Percentiles rank a stretch among this genome's conserved stretches.
Evolutionary conservation across 805 yeast genomes (phyloP).

Genomic region (Yamadazyma ubonensis): DNA sequence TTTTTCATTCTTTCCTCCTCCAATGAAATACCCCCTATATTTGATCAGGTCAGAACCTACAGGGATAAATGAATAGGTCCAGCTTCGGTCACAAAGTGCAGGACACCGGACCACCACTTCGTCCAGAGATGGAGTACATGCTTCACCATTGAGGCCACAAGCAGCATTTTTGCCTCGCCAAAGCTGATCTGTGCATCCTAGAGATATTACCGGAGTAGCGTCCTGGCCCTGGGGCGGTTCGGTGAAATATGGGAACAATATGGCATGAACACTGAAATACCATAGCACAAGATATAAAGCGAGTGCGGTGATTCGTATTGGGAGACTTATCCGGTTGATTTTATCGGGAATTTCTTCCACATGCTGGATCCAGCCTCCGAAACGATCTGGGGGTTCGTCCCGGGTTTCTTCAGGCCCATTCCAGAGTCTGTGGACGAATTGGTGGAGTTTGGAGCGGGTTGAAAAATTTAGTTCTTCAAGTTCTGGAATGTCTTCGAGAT

Average conservation of each 20-base stretch:
- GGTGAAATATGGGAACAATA: constrained; percentile 48
- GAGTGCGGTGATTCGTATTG: constrained; percentile 28
- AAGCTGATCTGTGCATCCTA: constrained; percentile 51
- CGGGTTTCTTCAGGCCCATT: constrained; percentile 51
- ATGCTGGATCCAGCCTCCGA: constrained; percentile 13
- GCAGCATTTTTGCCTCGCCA: constrained; percentile 77
- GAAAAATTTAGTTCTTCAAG: constrained; percentile 4
- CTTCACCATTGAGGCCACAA: constrained; percentile 72
- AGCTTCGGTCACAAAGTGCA: constrained; percentile 78
- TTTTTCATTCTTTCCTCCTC: constrained; percentile 55
- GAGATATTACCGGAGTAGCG: constrained; percentile 21
- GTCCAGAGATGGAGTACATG: constrained; percentile 49
- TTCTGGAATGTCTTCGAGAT: constrained; percentile 1
- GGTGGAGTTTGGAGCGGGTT: background rate
- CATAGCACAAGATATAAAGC: constrained; percentile 46
- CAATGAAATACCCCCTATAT: constrained; percentile 71
- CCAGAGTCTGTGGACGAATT: constrained; percentile 43
- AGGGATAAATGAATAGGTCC: constrained; percentile 71
- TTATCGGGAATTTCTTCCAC: constrained; percentile 13
- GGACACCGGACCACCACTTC: constrained; percentile 72
- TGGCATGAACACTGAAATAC: constrained; percentile 37
- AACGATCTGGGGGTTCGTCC: constrained; percentile 49
- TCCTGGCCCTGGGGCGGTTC: constrained; percentile 31
- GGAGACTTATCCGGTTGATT: constrained; percentile 27
- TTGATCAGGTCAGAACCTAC: constrained; percentile 69